Percentiles rank a stretch among this genome's conserved stretches.
phyloP scores from a whole-genome alignment of 2,329 filamentous ascomycete species.

The Dryadomyces quercus-mongolicae region DNA sequence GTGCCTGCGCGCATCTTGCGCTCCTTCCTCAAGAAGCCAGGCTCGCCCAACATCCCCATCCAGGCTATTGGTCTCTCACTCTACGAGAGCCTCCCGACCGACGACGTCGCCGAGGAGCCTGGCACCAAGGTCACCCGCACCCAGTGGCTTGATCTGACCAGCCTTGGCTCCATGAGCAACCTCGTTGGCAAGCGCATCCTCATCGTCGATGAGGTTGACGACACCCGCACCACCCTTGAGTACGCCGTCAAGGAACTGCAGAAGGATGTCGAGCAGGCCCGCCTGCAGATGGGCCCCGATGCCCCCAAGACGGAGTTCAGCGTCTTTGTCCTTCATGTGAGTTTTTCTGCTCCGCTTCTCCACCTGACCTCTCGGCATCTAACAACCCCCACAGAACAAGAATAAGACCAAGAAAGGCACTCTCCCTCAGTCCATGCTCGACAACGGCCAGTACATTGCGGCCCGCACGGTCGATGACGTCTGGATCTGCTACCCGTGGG shows the following conservation, averaged over 20 bases:
- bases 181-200: slow-evolving; percentile 83
- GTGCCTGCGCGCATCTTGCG: slow-evolving; percentile 93
- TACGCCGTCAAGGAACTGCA: slow-evolving; percentile 87
- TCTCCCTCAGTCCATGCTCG: slow-evolving; percentile 67
- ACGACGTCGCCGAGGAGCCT: slow-evolving; percentile 54
- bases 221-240: slow-evolving; percentile 86
- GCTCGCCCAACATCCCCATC: slow-evolving; percentile 89
- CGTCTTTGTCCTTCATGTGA: slow-evolving; percentile 89
- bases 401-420: slow-evolving; percentile 89
- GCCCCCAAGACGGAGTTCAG: slow-evolving; percentile 73
- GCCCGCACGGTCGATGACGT: slow-evolving; percentile 83
- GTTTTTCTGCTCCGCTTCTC: slow-evolving; percentile 2
- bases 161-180: slow-evolving; percentile 72
- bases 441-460: slow-evolving; percentile 64
- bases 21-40: slow-evolving; percentile 87
- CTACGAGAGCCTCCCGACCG: slow-evolving; percentile 67
- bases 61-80: slow-evolving; percentile 97
- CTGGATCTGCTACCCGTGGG: slow-evolving; percentile 99
- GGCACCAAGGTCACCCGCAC: slow-evolving; percentile 95
- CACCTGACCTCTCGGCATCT: slow-evolving; percentile 7
- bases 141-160: slow-evolving; percentile 90
- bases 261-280: slow-evolving; percentile 82
- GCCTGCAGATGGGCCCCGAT: slow-evolving; percentile 52
- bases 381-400: slow-evolving; percentile 59
- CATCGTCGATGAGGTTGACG: slow-evolving; percentile 92